phyloP scores from a whole-genome alignment of 495 filamentous ascomycete species.

The Elasticomyces elasticus region DNA sequence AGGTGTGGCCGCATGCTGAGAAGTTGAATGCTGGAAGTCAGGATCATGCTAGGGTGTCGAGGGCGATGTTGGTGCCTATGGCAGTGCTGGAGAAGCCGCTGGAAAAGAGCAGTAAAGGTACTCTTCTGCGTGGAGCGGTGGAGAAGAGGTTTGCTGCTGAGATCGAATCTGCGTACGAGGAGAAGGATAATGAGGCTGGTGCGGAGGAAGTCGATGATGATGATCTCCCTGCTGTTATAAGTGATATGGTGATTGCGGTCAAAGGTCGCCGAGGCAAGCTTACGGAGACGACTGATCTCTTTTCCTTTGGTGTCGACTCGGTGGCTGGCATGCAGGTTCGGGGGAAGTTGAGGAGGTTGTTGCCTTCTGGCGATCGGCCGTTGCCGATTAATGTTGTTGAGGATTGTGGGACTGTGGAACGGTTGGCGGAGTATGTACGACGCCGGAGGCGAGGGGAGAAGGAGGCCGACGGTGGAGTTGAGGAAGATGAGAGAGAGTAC shows the following conservation, averaged over 20 bases:
- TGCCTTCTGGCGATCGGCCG: slow-evolving; percentile 30
- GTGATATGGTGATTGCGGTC: slow-evolving; percentile 21
- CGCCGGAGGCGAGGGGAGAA: slow-evolving; percentile 14
- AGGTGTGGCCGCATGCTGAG: slow-evolving; percentile 33
- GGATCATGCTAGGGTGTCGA: slow-evolving; percentile 36
- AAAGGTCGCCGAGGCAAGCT: slow-evolving; percentile 5
- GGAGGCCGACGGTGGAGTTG: slow-evolving; percentile 2
- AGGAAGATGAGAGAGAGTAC: slow-evolving; percentile 13
- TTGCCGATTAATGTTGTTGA: slow-evolving; percentile 40
- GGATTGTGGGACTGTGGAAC: slow-evolving; percentile 38
- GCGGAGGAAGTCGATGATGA: slow-evolving; percentile 28
- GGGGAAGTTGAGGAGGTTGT: slow-evolving; percentile 34
- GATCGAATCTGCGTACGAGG: slow-evolving; percentile 37
- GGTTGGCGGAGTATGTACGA: slow-evolving; percentile 21
- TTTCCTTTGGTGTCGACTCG: slow-evolving; percentile 46
- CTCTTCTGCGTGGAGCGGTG: slow-evolving; percentile 36
- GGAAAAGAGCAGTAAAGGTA: slow-evolving; percentile 47
- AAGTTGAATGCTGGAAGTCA: slow-evolving; percentile 34
- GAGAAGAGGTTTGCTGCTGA: slow-evolving; percentile 33
- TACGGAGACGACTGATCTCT: slow-evolving; percentile 39
- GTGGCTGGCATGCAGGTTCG: slow-evolving; percentile 44
- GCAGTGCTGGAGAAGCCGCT: slow-evolving; percentile 23
- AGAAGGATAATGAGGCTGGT: background rate
- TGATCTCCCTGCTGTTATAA: slow-evolving; percentile 16
- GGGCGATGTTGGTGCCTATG: slow-evolving; percentile 39